Evolutionary conservation across 225 moss, liverwort and hornwort species (phyloP), one percentile per base, ranked within the genome.

Genomic region (Rhytidiadelphus loreus): DNA sequence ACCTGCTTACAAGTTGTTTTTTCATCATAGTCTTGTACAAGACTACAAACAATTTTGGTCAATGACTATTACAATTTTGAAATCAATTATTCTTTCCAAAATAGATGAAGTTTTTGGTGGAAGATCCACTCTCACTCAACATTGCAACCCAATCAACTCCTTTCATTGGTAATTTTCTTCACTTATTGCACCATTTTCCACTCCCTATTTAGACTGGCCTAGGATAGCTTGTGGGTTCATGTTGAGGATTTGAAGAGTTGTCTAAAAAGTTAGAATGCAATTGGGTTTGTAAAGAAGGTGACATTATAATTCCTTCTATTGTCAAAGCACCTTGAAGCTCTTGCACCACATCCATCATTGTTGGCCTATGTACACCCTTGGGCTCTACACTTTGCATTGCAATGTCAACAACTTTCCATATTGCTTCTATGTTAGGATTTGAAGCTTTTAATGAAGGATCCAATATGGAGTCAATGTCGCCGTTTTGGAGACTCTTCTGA

Each of bases 1-100:
- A 74, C 11, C 0, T 30, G 0, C 74, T 74, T 72, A n/a, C n/a
- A n/a, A n/a, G 4, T 4, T 35, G 6, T 19, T 9, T 50, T 26
- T 57, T n/a, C 7, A 78, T 57, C 1, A 39, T 16, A 78, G n/a
- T 78, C 1, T 78, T 15, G 3, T 37, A 77, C 25, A 77, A 16
- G 7, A 25, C 25, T 56, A 26, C 30, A 41, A 41, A 59, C 18
- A 80, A 59, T 29, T 26, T 57, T 52, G 4, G 1, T 58, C 41
- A 20, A 29, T 18, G 5, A 8, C 0, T 82, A 0, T 24, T 41
- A 46, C 1, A 0, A 2, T 44, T 26, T 1, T 79, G 16, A 52
- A 8, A 2, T 35, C 5, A 13, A 7, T 20, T 2, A 13, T 2
- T 26, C 4, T 2, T 0, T 0, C 37, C 2, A 5, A 39, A 59